Conservation (phyloP, 306 rosid genomes). For the Lathyrus tuberosus region DNA sequence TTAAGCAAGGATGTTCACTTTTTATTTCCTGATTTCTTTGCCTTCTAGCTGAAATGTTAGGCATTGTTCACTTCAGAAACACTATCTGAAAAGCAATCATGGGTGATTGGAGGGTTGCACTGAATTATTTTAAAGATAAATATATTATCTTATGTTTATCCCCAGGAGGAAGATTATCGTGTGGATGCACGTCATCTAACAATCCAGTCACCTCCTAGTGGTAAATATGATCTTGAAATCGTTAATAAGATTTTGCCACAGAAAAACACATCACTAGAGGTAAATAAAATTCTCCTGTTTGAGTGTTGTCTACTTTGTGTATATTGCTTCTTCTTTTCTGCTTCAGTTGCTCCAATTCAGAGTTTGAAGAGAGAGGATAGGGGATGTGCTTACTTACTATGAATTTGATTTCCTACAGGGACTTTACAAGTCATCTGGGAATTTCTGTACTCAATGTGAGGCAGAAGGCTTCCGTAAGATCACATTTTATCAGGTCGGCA, state of each 20-base stretch:
- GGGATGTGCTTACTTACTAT: slow-evolving; percentile 35
- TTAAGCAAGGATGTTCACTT: slow-evolving; percentile 27
- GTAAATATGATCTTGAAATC: slow-evolving; percentile 76
- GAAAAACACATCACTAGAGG: slow-evolving; percentile 94
- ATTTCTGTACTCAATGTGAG: slow-evolving; percentile 98
- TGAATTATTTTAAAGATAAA: slow-evolving; percentile 19
- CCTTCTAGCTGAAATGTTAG: slow-evolving; percentile 14
- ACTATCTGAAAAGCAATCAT: slow-evolving; percentile 3
- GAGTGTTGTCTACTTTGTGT: slow-evolving; percentile 6
- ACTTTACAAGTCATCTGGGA: slow-evolving; percentile 90
- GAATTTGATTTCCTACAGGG: slow-evolving; percentile 64
- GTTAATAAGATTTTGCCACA: slow-evolving; percentile 75
- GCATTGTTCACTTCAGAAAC: slow-evolving; percentile 26
- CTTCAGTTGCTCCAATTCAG: slow-evolving; percentile 17
- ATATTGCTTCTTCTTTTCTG: slow-evolving; percentile 6
- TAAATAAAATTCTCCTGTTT: slow-evolving; percentile 35
- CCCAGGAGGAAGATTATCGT: slow-evolving; percentile 69
- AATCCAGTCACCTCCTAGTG: slow-evolving; percentile 68
- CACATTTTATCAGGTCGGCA: slow-evolving; percentile 83
- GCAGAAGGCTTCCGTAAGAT: slow-evolving; percentile 99
- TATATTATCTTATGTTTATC: slow-evolving; percentile 21
- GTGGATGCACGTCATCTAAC: slow-evolving; percentile 78
- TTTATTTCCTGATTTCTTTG: slow-evolving; percentile 13
- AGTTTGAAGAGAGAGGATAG: slow-evolving; percentile 5
- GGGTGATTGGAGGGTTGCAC: slow-evolving; percentile 31